Evolutionary conservation across 2,329 filamentous ascomycete genomes (phyloP).

Genomic region (Curvularia hawaiiensis): DNA sequence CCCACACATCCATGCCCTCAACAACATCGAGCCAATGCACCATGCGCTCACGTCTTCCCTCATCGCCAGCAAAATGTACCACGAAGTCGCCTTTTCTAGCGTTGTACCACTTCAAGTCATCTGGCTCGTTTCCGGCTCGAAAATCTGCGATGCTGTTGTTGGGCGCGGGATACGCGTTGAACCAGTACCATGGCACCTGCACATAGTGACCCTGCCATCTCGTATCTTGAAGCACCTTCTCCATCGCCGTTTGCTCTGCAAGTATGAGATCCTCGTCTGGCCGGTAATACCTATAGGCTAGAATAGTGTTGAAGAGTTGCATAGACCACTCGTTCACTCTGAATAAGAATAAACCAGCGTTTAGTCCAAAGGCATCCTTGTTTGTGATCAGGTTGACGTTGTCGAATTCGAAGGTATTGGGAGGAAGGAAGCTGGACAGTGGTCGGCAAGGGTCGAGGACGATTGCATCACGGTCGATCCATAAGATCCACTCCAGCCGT

Average conservation of each 20-base stretch:
- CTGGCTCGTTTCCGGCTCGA: constrained; percentile 45
- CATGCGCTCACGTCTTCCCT: constrained; percentile 44
- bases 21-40: constrained; percentile 40
- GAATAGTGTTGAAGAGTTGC: constrained; percentile 46
- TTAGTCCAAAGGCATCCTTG: constrained; percentile 49
- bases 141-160: constrained; percentile 22
- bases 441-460: constrained; percentile 51
- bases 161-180: constrained; percentile 50
- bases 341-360: constrained; percentile 51
- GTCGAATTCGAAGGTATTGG: constrained; percentile 19
- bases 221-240: constrained; percentile 41
- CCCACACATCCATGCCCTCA: constrained; percentile 29
- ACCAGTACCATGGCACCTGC: constrained; percentile 51
- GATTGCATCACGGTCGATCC: constrained; percentile 53
- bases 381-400: constrained; percentile 43
- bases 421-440: constrained; percentile 48
- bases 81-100: constrained; percentile 50
- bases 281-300: constrained; percentile 47
- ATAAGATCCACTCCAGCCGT: constrained; percentile 51
- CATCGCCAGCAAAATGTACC: constrained; percentile 50
- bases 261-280: constrained; percentile 43
- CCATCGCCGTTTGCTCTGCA: constrained; percentile 51
- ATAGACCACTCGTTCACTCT: constrained; percentile 49
- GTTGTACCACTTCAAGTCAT: constrained; percentile 42
- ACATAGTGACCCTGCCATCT: constrained; percentile 40